Evolutionary conservation across 2,329 filamentous ascomycete species (phyloP).

Genomic region (Keithomyces neogunnii): DNA sequence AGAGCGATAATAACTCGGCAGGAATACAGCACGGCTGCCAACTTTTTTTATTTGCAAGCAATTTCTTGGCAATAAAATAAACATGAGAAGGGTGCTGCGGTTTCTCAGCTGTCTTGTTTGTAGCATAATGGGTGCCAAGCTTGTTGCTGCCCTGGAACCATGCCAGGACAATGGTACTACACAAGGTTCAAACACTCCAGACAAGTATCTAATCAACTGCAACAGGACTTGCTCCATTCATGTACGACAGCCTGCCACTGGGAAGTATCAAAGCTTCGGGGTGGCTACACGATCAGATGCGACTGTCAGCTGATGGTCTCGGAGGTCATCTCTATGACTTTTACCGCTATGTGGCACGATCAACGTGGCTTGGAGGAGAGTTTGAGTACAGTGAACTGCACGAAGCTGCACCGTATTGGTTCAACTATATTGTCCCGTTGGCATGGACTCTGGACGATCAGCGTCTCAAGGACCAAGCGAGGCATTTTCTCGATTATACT

Average conservation of each 20-base stretch:
- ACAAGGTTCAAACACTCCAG: too few relatives aligned
- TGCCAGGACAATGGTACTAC: too few relatives aligned
- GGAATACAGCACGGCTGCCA: too few relatives aligned
- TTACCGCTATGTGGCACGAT: constrained; percentile 42
- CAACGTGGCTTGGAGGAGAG: constrained; percentile 39
- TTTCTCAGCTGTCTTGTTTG: too few relatives aligned
- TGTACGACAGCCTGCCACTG: constrained; percentile 25
- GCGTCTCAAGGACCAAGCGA: constrained; percentile 31
- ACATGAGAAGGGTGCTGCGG: too few relatives aligned
- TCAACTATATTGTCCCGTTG: constrained; percentile 49
- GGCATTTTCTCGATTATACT: constrained; percentile 28
- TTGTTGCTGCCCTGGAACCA: too few relatives aligned
- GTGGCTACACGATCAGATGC: constrained; percentile 43
- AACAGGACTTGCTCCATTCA: too few relatives aligned
- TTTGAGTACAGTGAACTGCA: constrained; percentile 47
- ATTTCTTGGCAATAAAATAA: too few relatives aligned
- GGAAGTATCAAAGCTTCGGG: constrained; percentile 41
- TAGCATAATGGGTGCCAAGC: too few relatives aligned
- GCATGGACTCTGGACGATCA: constrained; percentile 40
- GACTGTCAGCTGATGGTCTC: constrained; percentile 39
- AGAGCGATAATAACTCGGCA: too few relatives aligned
- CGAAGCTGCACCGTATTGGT: constrained; percentile 52
- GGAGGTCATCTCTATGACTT: constrained; percentile 46
- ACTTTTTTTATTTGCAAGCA: too few relatives aligned
- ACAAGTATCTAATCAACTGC: too few relatives aligned